Conservation (phyloP, 2,329 filamentous ascomycete species). For the Colletotrichum theobromicola region DNA sequence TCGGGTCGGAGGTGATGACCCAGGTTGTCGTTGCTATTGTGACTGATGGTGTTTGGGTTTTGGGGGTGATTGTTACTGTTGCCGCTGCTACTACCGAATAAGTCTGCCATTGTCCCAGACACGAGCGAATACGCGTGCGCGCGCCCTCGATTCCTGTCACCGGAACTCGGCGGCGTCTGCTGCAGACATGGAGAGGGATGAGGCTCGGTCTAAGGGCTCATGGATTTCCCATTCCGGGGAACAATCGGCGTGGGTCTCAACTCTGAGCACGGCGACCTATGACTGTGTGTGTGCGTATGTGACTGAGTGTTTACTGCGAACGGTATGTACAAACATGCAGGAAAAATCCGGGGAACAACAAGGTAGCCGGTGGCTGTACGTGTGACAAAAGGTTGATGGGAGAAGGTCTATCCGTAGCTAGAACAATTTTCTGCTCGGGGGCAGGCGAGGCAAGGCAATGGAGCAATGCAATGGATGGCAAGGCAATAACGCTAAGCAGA, state of each 20-base stretch:
- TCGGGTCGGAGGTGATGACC: constrained; percentile 19
- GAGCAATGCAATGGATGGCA: neutral
- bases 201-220: constrained; percentile 15
- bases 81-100: constrained; percentile 9
- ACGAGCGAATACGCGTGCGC: neutral
- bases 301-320: neutral
- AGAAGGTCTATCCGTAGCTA: neutral
- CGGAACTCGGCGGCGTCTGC: constrained; percentile 12
- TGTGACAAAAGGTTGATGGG: neutral
- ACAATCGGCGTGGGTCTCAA: constrained; percentile 15
- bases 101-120: constrained; percentile 16
- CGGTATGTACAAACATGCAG: neutral
- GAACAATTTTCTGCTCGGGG: neutral
- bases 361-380: neutral
- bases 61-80: neutral
- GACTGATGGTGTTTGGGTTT: neutral
- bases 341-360: neutral
- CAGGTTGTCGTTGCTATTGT: constrained; percentile 14
- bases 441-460: neutral
- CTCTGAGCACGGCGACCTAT: neutral
- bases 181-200: constrained; percentile 13
- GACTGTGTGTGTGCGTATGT: neutral
- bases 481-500: no score
- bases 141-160: constrained; percentile 8
- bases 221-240: constrained; percentile 19